Evolutionary conservation across 495 filamentous ascomycete genomes (phyloP).

Genomic region (Rhizodiscina lignyota): DNA sequence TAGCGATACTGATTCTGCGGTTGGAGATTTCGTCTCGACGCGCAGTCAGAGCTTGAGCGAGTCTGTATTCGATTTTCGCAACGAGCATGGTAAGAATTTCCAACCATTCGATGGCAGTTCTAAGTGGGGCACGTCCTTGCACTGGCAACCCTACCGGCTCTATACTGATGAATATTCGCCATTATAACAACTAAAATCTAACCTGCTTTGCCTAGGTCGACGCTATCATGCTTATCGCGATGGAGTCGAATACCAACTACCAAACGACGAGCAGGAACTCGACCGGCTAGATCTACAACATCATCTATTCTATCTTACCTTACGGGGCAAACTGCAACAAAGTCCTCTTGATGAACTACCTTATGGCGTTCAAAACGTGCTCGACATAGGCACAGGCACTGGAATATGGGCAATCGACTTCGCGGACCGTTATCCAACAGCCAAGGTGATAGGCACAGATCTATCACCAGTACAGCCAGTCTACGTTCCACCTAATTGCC

Average conservation of each 20-base stretch:
- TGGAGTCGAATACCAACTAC: conserved; percentile 1
- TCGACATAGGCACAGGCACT: conserved; percentile 11
- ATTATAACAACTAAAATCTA: neutral
- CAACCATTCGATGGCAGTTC: neutral
- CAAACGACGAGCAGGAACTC: conserved; percentile 4
- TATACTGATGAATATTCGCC: neutral
- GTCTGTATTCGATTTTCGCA: no score
- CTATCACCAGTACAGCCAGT: conserved; percentile 9
- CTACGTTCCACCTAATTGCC: conserved; percentile 8
- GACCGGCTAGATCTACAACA: conserved; percentile 5
- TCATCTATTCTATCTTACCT: conserved; percentile 14
- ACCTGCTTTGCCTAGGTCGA: neutral
- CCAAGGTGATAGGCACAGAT: conserved; percentile 7
- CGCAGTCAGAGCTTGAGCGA: no score
- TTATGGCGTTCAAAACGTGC: conserved; percentile 1
- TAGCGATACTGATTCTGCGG: no score
- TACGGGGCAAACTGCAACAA: conserved; percentile 12
- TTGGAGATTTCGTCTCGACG: no score
- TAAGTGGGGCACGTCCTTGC: neutral
- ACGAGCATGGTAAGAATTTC: neutral
- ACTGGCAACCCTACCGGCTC: neutral
- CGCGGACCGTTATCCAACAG: conserved; percentile 5
- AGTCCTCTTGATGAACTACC: neutral
- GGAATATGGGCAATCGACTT: conserved; percentile 12
- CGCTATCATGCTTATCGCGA: conserved; percentile 1